Evolutionary conservation across 1,284 basidiomycete species (phyloP), one percentile per base, ranked within the genome.

Genomic region (Cerioporus squamosus): DNA sequence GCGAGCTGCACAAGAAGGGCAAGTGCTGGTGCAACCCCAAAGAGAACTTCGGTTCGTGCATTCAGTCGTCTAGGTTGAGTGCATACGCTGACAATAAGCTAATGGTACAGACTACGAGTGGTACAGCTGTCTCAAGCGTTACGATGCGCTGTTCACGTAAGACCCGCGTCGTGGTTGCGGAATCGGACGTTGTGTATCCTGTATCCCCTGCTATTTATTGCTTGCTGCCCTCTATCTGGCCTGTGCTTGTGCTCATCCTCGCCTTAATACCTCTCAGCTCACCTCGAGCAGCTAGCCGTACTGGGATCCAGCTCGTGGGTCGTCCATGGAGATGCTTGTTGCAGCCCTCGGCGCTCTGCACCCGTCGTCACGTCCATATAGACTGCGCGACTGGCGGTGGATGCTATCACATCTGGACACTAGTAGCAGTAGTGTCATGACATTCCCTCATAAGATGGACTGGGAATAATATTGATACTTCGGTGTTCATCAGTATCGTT

Each of bases 381-480:
- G 23, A 26, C 29, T 17, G 48, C 43, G 23, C 20, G 5, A 18
- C n/a, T 42, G 23, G 45, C 31, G 38, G 42, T 23, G 45, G 50
- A 40, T 33, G 49, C 31, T 24, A 43, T 55, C 18, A 31, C 49
- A 29, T 53, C 40, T 23, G 42, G 42, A 48, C 44, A 50, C 40
- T 14, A 15, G 38, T 39, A 24, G n/a, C 42, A 46, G 43, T 46
- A 24, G 43, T 40, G 33, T 36, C 50, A 24, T 10, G 24, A 40
- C 26, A 18, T 40, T 46, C 51, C 17, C 58, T 77, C 67, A 91
- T 64, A 92, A 75, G 63, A 92, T 91, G 52, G 90, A 91, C 73
- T 94, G 91, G 39, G 90, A 91, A 70, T 93, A 93, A 68, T 94
- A 94, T 80, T 93, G 92, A 75, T 83, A 88, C 84, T 87, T 65